Evolutionary conservation across 495 filamentous ascomycete genomes (phyloP).

Genomic region (Emericellopsis terricola): DNA sequence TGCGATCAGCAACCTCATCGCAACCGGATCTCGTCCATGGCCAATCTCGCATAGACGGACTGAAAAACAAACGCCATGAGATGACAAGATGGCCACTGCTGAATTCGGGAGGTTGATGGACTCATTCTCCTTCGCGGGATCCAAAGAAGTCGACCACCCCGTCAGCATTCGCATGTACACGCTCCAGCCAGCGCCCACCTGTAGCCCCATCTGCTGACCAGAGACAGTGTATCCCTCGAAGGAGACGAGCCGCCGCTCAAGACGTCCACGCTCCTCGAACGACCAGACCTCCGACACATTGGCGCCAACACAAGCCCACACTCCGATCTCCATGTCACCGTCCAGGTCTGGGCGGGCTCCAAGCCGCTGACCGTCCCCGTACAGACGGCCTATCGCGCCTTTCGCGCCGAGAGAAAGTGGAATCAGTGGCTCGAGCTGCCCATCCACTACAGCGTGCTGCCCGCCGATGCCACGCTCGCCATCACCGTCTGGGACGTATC

Average conservation of each 20-base stretch:
- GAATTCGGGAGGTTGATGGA: constrained; percentile 49
- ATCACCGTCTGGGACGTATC: constrained; percentile 94
- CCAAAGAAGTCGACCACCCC: constrained; percentile 56
- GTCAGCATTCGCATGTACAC: constrained; percentile 75
- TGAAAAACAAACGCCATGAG: too few relatives aligned
- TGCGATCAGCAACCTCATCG: too few relatives aligned
- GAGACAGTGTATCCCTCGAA: constrained; percentile 77
- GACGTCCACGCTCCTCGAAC: constrained; percentile 58
- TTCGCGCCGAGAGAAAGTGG: constrained; percentile 68
- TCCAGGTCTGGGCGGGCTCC: constrained; percentile 87
- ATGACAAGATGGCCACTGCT: too few relatives aligned
- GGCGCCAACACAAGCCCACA: constrained; percentile 52
- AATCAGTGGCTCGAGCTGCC: constrained; percentile 92
- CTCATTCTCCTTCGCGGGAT: constrained; percentile 83
- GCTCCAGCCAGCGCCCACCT: too few relatives aligned
- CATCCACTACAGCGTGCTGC: constrained; percentile 60
- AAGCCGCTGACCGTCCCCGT: constrained; percentile 84
- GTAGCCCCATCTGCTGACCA: too few relatives aligned
- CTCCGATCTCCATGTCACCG: constrained; percentile 85
- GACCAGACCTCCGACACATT: constrained; percentile 64
- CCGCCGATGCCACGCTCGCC: constrained; percentile 64
- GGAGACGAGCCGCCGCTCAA: constrained; percentile 65
- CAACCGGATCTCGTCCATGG: too few relatives aligned
- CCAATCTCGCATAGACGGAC: too few relatives aligned
- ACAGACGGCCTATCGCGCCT: constrained; percentile 81